A percentile compares a stretch with the other conserved stretches of the same genome.
Conservation (phyloP, 2,329 filamentous ascomycete species). For the Drechslerella dactyloides region DNA sequence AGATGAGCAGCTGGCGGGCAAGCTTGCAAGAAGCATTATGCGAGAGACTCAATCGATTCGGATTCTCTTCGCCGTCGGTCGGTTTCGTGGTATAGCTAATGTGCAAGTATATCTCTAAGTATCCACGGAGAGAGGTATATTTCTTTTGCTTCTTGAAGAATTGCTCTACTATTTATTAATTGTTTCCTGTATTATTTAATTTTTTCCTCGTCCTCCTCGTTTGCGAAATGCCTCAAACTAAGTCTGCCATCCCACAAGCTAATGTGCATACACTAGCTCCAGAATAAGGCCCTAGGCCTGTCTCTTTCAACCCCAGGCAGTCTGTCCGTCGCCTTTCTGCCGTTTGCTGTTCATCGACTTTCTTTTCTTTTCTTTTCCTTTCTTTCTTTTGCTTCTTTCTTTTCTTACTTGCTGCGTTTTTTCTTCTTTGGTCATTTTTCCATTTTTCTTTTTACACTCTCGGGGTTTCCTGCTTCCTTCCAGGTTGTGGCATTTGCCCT, state of each 20-base stretch:
- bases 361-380: slow-evolving; percentile 28
- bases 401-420: slow-evolving; percentile 24
- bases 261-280: slow-evolving; percentile 46
- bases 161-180: slow-evolving; percentile 3
- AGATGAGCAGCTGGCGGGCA: slow-evolving; percentile 15
- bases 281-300: slow-evolving; percentile 31
- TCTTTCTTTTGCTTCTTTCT: slow-evolving; percentile 33
- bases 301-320: slow-evolving; percentile 45
- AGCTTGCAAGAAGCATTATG: slow-evolving; percentile 39
- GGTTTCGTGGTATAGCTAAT: neutral
- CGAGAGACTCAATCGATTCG: slow-evolving; percentile 44
- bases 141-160: slow-evolving; percentile 20
- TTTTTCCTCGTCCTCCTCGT: slow-evolving; percentile 1
- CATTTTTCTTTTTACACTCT: slow-evolving; percentile 35
- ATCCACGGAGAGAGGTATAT: slow-evolving; percentile 8
- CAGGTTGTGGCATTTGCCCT: slow-evolving; percentile 47
- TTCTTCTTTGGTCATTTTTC: slow-evolving; percentile 10
- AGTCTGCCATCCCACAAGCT: slow-evolving; percentile 37
- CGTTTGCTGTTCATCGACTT: slow-evolving; percentile 37
- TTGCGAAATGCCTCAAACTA: slow-evolving; percentile 51
- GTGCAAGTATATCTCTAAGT: neutral
- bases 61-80: slow-evolving; percentile 12
- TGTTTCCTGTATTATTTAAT: neutral
- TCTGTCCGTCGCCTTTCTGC: slow-evolving; percentile 48
- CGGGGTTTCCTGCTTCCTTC: slow-evolving; percentile 40